Base-by-base conservation (phyloP, 2,329 filamentous ascomycete genomes). In the Fusarium secorum region DNA sequence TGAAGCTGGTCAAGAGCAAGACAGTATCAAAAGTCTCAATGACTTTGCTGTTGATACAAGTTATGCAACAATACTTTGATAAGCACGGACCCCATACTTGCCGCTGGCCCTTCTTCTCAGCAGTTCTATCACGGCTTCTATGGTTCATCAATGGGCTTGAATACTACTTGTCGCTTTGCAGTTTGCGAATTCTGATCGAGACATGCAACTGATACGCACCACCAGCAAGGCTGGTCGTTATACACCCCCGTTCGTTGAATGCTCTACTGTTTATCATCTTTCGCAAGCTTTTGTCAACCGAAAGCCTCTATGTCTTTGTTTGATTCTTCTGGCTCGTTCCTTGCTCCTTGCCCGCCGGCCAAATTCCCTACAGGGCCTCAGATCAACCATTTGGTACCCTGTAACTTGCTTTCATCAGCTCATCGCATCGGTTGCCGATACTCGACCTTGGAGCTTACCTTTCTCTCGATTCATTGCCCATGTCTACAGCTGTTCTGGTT, bases 321-420 rank as follows among this genome's bases (percentile, higher is more conserved):
- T 71, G 68, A 71, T 71, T 71, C 68, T 71, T 71, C 45, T 68
- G 58, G 26, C 45, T 49, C 30, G 20, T 39, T 36, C 44, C 32
- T 48, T 28, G 33, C 30, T 32, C 68, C 30, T 33, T 35, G n/a
- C 18, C 38, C 22, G 10, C 38, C 41, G 46, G 24, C 46, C 55
- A 56, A 71, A 69, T 42, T 71, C 42, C 22, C 35, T 65, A n/a
- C 10, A 39, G 48, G n/a, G 26, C 38, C 51, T 44, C 39, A 30
- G 45, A 22, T 38, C 36, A 35, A 46, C 33, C 33, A 38, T 60
- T 17, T 38, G 28, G 3, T 33, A 17, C 26, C 33, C 36, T 42
- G 26, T 52, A 65, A 42, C 45, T n/a, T 42, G 55, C 20, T 17
- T 28, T 39, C 36, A 35, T 22, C 28, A 17, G 18, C 20, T 32